Evolutionary conservation across 805 yeast species (phyloP), one percentile per base, ranked within the genome.

Genomic region (Teunomyces gatunensis): DNA sequence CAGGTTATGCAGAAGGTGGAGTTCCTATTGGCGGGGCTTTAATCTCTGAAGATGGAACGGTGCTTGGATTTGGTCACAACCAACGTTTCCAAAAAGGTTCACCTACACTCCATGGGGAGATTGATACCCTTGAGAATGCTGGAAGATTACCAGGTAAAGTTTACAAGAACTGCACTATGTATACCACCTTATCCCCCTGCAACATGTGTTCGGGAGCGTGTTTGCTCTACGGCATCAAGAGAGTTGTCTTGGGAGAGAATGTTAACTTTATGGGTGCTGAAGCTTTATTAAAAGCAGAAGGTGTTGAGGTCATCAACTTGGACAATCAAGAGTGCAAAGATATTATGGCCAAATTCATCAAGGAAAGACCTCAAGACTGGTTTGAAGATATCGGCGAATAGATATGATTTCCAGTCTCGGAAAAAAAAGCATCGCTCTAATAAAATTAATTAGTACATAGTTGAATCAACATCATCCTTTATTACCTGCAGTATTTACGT

Each of bases 201-300:
- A 78, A 84, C 55, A 92, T 92, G 97, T 92, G 98, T 65, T 81
- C 94, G 4, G 98, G 98, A 17, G 96, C 97, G 5, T 87, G 92
- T 53, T 60, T 92, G 45, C 74, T 92, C 76, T 92, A 90, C 69
- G 96, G 96, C 35, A 78, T 92, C 55, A 84, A 85, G 58, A 77
- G 97, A 53, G 85, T 89, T 36, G 97, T 92, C 0, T 58, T 90
- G 65, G 97, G 97, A 27, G 99, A 92, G 64, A 90, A 90, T 67
- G 79, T 69, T 47, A 92, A 85, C 27, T 92, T 87, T 57, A 55
- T 76, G 29, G 97, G 97, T 10, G 96, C 88, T 23, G 97, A 92
- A 64, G 86, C 83, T 37, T 82, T 83, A 64, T 74, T 92, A 57
- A 62, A 65, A 51, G 60, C 76, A 3, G 74, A 84, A 56, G 96